phyloP scores from a whole-genome alignment of 169 alveolate genomes.

The Fabrea salina region DNA sequence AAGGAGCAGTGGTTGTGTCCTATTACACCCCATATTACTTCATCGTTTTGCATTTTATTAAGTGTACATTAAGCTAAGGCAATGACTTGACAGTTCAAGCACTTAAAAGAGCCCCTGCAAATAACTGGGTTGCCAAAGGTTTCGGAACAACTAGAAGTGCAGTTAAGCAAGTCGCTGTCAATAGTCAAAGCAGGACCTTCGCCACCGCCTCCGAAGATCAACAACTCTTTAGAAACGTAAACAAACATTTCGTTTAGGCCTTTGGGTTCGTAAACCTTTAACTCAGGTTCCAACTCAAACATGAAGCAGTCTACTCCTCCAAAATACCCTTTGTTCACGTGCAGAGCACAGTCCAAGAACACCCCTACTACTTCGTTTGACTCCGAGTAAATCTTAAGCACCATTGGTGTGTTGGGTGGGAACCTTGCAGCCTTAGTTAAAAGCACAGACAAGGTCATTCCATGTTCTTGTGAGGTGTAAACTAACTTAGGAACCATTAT shows the following conservation, averaged over 20 bases:
- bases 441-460: background rate
- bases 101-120: background rate
- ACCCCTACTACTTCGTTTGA: background rate
- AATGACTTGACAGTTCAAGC: no score
- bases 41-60: slow-evolving; percentile 28
- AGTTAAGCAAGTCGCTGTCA: background rate
- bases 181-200: slow-evolving; percentile 9
- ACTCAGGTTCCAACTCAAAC: background rate
- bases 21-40: slow-evolving; percentile 22
- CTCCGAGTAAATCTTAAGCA: background rate
- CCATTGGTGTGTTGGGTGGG: background rate
- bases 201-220: slow-evolving; percentile 14
- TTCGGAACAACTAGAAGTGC: background rate
- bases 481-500: background rate
- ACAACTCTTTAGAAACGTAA: background rate
- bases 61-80: no score
- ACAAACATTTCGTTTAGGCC: background rate
- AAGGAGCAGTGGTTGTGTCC: slow-evolving; percentile 12
- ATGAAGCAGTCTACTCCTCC: background rate
- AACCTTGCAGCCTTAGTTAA: background rate
- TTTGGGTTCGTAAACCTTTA: background rate
- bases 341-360: background rate
- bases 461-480: background rate
- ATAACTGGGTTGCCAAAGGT: background rate
- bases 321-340: background rate